Evolutionary conservation across 768 basidiomycete species (phyloP).

Genomic region (Rhodotorula babjevae): DNA sequence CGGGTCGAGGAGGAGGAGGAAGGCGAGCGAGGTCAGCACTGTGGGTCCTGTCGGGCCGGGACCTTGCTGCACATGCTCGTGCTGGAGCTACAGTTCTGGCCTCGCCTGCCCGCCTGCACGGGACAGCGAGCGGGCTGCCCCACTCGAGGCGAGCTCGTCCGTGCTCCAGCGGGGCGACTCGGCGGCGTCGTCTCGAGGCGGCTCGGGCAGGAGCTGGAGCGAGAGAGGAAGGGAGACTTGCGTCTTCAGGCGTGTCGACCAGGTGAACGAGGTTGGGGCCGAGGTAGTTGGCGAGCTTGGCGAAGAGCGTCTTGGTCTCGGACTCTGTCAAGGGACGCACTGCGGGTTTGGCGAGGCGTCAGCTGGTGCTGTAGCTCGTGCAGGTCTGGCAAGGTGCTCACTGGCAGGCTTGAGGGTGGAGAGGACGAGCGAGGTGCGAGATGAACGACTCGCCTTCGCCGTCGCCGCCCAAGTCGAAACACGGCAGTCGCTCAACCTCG

Average conservation of each 20-base stretch:
- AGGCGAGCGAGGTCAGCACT: background rate
- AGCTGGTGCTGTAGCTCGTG: background rate
- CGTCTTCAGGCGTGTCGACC: constrained; percentile 38
- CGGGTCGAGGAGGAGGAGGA: too few species aligned
- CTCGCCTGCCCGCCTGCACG: too few species aligned
- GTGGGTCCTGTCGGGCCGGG: too few species aligned
- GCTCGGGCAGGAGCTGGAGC: too few species aligned
- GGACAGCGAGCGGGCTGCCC: too few species aligned
- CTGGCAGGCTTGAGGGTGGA: background rate
- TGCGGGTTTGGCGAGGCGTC: background rate
- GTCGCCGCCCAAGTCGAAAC: too few species aligned
- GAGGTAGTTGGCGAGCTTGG: constrained; percentile 95
- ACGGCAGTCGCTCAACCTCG: background rate
- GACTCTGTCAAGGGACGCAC: constrained; percentile 97
- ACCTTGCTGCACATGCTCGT: too few species aligned
- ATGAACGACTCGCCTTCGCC: too few species aligned
- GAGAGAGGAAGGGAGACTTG: background rate
- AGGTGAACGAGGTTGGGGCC: constrained; percentile 88
- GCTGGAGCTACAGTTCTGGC: too few species aligned
- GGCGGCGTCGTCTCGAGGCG: background rate
- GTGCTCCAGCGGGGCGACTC: background rate
- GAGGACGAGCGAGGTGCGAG: background rate
- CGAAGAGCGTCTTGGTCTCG: constrained; percentile 91
- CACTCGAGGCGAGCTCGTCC: background rate
- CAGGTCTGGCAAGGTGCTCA: background rate